Evolutionary conservation across 805 yeast genomes (phyloP), one percentile per base, ranked within the genome.

Genomic region (Candida anglica): DNA sequence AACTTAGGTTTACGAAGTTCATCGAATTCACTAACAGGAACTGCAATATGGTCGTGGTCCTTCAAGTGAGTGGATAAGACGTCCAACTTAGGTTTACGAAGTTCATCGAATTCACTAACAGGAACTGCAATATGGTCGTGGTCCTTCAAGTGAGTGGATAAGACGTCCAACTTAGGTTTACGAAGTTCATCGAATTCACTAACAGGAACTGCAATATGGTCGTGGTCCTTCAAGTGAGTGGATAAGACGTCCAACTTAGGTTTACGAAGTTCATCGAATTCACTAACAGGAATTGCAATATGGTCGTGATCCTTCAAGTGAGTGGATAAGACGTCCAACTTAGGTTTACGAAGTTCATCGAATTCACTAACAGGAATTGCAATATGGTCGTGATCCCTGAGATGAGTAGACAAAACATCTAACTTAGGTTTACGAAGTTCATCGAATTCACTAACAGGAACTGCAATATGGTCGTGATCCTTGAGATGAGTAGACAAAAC

Each of bases 351-450:
- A 11, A 23, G 26, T 23, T 11, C 13, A 11, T 23, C 14, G 13
- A 23, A 11, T 5, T 23, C 7, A n/a, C n/a, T n/a, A n/a, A n/a
- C n/a, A n/a, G n/a, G n/a, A n/a, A n/a, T n/a, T n/a, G n/a, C n/a
- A n/a, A n/a, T n/a, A n/a, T n/a, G n/a, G n/a, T n/a, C n/a, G n/a
- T n/a, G n/a, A n/a, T n/a, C n/a, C n/a, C n/a, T n/a, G n/a, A n/a
- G n/a, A n/a, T n/a, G n/a, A n/a, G n/a, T n/a, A n/a, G n/a, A n/a
- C n/a, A n/a, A n/a, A n/a, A n/a, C n/a, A 5, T 44, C 46, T n/a
- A 41, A 31, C 18, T 40, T 32, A 20, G 50, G 60, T 30, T 17
- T 44, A 42, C 28, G 46, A 47, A 44, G 43, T 2, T 37, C 37
- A 3, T 32, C 27, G 20, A 40, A 34, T 5, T 35, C 38, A 41